Percentiles rank a stretch among this genome's conserved stretches.
phyloP scores from a whole-genome alignment of 768 basidiomycete genomes.

The Hortiboletus flavorubellus region DNA sequence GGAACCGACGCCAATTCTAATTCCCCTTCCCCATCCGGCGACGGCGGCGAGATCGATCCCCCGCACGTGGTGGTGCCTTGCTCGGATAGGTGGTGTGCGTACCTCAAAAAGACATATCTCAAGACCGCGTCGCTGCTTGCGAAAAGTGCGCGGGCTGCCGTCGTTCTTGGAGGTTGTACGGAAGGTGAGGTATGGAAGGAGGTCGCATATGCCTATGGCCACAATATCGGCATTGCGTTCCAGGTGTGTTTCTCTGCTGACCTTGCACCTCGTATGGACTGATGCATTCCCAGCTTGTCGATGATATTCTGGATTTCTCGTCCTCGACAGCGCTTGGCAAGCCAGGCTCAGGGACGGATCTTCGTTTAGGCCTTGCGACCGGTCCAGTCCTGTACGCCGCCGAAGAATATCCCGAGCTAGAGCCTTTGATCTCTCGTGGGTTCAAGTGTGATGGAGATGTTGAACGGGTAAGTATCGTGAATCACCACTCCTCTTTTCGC shows the following conservation, averaged over 20 bases:
- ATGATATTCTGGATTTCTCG: conserved; percentile 93
- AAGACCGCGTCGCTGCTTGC: conserved; percentile 92
- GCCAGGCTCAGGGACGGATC: conserved; percentile 77
- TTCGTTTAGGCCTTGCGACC: conserved; percentile 79
- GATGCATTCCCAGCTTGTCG: conserved; percentile 66
- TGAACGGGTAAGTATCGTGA: conserved; percentile 52
- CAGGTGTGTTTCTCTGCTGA: conserved; percentile 50
- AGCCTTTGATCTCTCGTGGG: conserved; percentile 73
- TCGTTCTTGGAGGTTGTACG: conserved; percentile 78
- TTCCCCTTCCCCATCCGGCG: neutral
- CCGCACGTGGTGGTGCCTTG: conserved; percentile 25
- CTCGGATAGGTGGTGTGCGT: conserved; percentile 63
- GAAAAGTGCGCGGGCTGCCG: conserved; percentile 79
- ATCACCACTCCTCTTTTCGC: neutral
- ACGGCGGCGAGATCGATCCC: conserved; percentile 22
- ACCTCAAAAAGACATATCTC: conserved; percentile 90
- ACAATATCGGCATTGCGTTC: conserved; percentile 92
- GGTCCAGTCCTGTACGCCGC: conserved; percentile 85
- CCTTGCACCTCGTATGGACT: neutral
- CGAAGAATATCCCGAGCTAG: conserved; percentile 76
- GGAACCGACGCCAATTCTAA: neutral
- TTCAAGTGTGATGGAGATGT: conserved; percentile 78
- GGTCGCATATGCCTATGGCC: conserved; percentile 85
- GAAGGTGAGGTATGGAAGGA: conserved; percentile 86
- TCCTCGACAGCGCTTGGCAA: conserved; percentile 80